Percentiles rank a stretch among this genome's conserved stretches.
These are phyloP conservation scores for Novymonas esmeraldas DNA, from an alignment of 208 protist species.

Conservation along the genomic window DNA sequence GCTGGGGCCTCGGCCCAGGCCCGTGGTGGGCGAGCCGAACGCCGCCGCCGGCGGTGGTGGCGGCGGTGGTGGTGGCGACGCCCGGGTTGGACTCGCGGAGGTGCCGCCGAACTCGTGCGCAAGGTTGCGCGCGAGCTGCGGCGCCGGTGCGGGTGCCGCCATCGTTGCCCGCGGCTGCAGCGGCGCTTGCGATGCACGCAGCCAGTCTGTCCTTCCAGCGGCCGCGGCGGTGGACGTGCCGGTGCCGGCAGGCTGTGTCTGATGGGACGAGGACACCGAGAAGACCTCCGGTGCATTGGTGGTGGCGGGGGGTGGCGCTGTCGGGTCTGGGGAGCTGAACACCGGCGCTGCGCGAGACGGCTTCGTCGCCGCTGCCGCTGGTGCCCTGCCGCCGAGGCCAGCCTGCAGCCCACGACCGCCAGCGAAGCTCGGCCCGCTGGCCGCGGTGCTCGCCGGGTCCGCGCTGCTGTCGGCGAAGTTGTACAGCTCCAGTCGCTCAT, in stretches of 20 bases:
- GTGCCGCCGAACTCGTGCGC: slow-evolving; percentile 28
- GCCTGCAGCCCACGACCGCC: neutral
- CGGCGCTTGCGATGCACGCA: slow-evolving; percentile 5
- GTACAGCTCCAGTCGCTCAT: slow-evolving; percentile 79
- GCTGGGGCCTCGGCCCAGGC: too few species aligned
- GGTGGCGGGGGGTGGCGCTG: neutral
- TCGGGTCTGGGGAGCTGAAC: slow-evolving; percentile 9
- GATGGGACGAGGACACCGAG: neutral
- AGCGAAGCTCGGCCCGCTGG: neutral
- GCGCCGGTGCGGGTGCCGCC: slow-evolving; percentile 19
- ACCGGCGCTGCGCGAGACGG: slow-evolving; percentile 22
- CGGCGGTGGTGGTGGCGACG: neutral
- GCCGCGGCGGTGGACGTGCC: neutral
- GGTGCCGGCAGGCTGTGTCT: neutral
- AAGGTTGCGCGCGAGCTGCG: slow-evolving; percentile 27
- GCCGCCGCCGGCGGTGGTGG: too few species aligned
- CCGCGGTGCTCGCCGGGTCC: neutral
- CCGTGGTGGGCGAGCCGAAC: too few species aligned
- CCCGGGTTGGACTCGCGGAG: slow-evolving; percentile 8
- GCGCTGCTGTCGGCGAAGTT: slow-evolving; percentile 44
- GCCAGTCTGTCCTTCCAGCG: neutral
- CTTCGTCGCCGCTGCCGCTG: slow-evolving; percentile 4
- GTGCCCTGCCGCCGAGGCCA: neutral
- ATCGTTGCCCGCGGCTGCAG: slow-evolving; percentile 8
- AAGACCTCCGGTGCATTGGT: neutral